Conservation (phyloP, 768 basidiomycete genomes). For the Tulasnella sp. region DNA sequence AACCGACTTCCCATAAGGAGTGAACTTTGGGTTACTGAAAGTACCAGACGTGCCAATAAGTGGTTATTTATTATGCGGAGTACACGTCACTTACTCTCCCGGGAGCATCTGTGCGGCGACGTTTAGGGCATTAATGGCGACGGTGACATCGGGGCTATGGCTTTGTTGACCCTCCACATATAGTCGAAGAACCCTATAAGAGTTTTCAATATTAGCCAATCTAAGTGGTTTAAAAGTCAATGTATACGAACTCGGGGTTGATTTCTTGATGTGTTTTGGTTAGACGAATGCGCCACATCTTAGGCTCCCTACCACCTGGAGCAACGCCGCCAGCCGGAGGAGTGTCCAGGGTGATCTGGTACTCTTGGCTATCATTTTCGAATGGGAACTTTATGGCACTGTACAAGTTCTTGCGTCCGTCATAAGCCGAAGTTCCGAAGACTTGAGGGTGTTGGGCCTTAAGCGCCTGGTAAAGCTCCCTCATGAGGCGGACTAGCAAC, state of each 20-base stretch:
- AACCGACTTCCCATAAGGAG: slow-evolving; percentile 61
- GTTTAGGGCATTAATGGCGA: slow-evolving; percentile 33
- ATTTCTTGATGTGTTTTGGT: too few species aligned
- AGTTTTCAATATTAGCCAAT: too few species aligned
- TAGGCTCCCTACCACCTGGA: background rate
- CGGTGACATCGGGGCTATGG: too few species aligned
- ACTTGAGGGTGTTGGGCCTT: background rate
- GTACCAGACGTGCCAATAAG: background rate
- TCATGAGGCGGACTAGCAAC: background rate
- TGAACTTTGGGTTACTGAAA: slow-evolving; percentile 25
- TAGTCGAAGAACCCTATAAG: too few species aligned
- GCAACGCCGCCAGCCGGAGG: background rate
- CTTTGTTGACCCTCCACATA: background rate
- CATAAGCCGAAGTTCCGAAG: background rate
- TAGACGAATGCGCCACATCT: too few species aligned
- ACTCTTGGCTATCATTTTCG: background rate
- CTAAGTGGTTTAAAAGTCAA: background rate
- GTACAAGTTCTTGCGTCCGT: slow-evolving; percentile 5
- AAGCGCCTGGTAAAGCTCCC: background rate
- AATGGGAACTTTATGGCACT: background rate
- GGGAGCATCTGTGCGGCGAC: slow-evolving; percentile 69
- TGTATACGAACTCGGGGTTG: background rate
- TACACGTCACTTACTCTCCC: slow-evolving; percentile 34
- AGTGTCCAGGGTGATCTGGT: background rate
- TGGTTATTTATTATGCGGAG: background rate